Conservation (phyloP, 2,329 filamentous ascomycete genomes). For the Cytospora chrysosperma region DNA sequence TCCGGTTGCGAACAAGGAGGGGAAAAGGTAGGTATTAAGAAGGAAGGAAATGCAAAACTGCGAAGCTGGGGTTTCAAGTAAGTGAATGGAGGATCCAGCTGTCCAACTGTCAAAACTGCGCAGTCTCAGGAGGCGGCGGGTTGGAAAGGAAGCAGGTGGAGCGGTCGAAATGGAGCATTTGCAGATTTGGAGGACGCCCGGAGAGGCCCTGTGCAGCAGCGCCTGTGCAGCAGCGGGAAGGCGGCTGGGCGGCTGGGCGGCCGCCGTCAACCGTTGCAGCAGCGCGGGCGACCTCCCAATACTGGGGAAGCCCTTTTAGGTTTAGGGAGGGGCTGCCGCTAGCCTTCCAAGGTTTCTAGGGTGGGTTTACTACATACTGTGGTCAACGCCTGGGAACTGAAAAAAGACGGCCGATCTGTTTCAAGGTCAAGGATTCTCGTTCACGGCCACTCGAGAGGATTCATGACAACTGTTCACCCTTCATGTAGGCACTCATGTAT, state of each 20-base stretch:
- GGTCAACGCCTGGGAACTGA: neutral
- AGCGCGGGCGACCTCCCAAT: conserved; percentile 4
- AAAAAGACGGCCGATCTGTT: neutral
- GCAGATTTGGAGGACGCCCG: conserved; percentile 12
- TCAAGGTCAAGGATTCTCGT: neutral
- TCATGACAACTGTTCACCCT: neutral
- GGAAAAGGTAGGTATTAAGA: neutral
- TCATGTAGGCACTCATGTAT: too few relatives aligned
- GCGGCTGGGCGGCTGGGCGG: too few relatives aligned
- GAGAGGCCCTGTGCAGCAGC: neutral
- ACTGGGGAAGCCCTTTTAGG: conserved; percentile 15
- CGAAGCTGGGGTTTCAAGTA: conserved; percentile 10
- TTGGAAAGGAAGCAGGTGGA: conserved; percentile 11
- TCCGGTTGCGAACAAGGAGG: conserved; percentile 7
- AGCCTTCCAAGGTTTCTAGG: neutral
- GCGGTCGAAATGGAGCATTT: conserved; percentile 14
- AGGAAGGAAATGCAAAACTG: neutral
- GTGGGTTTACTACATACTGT: too few relatives aligned
- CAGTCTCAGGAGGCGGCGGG: conserved; percentile 15
- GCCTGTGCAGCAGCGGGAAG: neutral
- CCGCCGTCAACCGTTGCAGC: conserved; percentile 3
- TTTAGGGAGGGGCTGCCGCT: neutral
- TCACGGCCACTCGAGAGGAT: neutral
- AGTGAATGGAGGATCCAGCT: conserved; percentile 11
- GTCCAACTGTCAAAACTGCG: conserved; percentile 14